Percentiles rank a stretch among this genome's conserved stretches.
Conservation (phyloP, 1,284 basidiomycete species). For the Rhodotorula sp. region DNA sequence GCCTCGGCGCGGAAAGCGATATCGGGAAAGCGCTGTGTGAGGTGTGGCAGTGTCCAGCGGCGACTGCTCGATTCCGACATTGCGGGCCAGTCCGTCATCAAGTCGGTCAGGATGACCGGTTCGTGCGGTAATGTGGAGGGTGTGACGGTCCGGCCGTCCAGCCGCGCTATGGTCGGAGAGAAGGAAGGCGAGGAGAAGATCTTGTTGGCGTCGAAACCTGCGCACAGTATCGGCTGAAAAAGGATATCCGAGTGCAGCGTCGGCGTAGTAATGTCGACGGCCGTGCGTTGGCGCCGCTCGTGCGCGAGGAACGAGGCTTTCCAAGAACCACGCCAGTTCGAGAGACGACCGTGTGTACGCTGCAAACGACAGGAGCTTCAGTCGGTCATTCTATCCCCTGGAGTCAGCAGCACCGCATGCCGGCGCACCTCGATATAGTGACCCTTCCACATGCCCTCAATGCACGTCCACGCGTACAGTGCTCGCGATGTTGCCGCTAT, state of each 20-base stretch:
- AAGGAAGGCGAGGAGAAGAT: slow-evolving; percentile 24
- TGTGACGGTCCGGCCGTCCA: slow-evolving; percentile 13
- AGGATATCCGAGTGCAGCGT: slow-evolving; percentile 47
- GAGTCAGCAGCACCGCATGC: neutral
- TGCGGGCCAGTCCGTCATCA: slow-evolving; percentile 43
- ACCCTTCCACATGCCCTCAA: slow-evolving; percentile 46
- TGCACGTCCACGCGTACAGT: slow-evolving; percentile 43
- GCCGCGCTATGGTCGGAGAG: slow-evolving; percentile 24
- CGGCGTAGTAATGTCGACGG: slow-evolving; percentile 40
- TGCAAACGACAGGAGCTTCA: neutral
- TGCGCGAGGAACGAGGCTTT: slow-evolving; percentile 41
- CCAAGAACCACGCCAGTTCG: slow-evolving; percentile 42
- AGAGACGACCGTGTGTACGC: slow-evolving; percentile 20
- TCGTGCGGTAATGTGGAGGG: slow-evolving; percentile 24
- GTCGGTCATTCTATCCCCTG: neutral
- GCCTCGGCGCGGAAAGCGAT: slow-evolving; percentile 45
- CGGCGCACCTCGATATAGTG: slow-evolving; percentile 35
- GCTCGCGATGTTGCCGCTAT: slow-evolving; percentile 26
- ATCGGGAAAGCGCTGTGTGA: slow-evolving; percentile 40
- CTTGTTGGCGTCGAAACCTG: slow-evolving; percentile 36
- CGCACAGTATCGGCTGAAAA: slow-evolving; percentile 46
- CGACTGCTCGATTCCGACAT: slow-evolving; percentile 1
- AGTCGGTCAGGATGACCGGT: slow-evolving; percentile 45
- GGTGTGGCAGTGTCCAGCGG: slow-evolving; percentile 42
- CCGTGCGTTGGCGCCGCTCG: slow-evolving; percentile 8